These are phyloP conservation scores for Spathaspora gorwiae DNA, from an alignment of 805 yeast species.

Conservation along the genomic window DNA sequence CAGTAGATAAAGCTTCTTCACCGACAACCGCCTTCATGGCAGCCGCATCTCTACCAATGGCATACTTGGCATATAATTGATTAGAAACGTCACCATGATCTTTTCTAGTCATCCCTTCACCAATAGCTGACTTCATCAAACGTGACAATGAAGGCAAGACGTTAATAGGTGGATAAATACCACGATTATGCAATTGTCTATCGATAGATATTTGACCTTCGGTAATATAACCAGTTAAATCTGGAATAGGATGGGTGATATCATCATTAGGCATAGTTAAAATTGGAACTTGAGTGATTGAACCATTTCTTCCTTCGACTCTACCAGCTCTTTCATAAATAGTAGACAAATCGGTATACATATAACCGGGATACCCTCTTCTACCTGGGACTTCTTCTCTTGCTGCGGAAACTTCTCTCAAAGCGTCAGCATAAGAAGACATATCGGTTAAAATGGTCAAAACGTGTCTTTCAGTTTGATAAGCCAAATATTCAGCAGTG, in stretches of 20 bases:
- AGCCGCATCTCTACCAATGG: slow-evolving; percentile 99
- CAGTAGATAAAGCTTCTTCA: slow-evolving; percentile 97
- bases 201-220: slow-evolving; percentile 98
- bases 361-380: slow-evolving; percentile 99
- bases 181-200: slow-evolving; percentile 93
- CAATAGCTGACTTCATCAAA: slow-evolving; percentile 98
- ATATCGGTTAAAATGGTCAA: slow-evolving; percentile 96
- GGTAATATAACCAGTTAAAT: slow-evolving; percentile 98
- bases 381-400: slow-evolving; percentile 99
- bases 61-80: slow-evolving; percentile 98
- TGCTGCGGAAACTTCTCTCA: slow-evolving; percentile 99
- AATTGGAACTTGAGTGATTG: slow-evolving; percentile 98
- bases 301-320: slow-evolving; percentile 99
- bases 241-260: slow-evolving; percentile 99
- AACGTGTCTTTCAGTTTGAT: slow-evolving; percentile 98
- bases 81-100: slow-evolving; percentile 99
- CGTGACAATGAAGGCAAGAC: slow-evolving; percentile 96
- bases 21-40: slow-evolving; percentile 99
- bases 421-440: slow-evolving; percentile 99
- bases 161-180: slow-evolving; percentile 98
- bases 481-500: slow-evolving; percentile 97
- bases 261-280: slow-evolving; percentile 99
- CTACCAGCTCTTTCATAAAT: slow-evolving; percentile 99
- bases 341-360: slow-evolving; percentile 99
- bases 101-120: slow-evolving; percentile 99